Conservation (phyloP, 176 grass and related monocot species). For the Zea mays region DNA sequence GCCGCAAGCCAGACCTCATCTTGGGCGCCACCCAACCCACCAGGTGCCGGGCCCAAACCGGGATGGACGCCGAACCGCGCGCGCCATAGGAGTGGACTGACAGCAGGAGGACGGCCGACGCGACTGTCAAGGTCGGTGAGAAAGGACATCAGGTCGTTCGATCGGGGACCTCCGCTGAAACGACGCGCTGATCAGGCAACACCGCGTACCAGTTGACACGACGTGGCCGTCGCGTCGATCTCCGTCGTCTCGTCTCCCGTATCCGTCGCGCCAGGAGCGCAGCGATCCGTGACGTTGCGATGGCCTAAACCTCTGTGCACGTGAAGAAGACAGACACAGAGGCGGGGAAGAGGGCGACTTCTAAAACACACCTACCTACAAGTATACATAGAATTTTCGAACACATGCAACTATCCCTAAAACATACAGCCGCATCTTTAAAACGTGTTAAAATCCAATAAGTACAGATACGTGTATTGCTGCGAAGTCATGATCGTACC, state of each 20-base stretch:
- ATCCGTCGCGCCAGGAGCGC: not conserved
- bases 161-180: not conserved
- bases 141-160: not conserved
- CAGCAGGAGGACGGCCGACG: not conserved
- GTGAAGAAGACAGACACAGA: not conserved
- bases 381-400: no score
- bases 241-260: not conserved
- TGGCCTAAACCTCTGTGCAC: not conserved
- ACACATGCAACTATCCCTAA: no score
- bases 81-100: no score
- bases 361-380: no score
- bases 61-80: not conserved
- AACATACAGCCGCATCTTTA: no score
- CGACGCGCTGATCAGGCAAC: not conserved
- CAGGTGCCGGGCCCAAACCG: not conserved
- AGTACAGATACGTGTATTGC: no score
- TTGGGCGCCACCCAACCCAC: not conserved
- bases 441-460: no score
- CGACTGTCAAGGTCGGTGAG: no score
- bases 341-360: no score
- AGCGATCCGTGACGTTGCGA: not conserved
- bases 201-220: not conserved
- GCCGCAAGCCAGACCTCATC: not conserved
- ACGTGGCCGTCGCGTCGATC: not conserved
- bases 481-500: no score